Evolutionary conservation across 495 filamentous ascomycete species (phyloP), one percentile per base, ranked within the genome.

Genomic region (Neurospora sp.): DNA sequence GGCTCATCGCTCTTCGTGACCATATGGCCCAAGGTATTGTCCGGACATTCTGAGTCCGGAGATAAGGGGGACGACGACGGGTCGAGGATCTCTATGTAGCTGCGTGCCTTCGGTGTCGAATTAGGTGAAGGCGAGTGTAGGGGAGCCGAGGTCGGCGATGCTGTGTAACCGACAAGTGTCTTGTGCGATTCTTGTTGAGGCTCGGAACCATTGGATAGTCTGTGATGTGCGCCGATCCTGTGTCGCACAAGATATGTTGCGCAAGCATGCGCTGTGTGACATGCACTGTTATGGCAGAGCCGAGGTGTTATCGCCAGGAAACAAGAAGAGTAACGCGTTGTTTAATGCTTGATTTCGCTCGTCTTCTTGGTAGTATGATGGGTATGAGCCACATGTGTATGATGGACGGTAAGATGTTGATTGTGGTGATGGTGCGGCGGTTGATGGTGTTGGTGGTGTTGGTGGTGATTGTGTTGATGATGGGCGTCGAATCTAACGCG

Each of bases 401-500:
- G 14, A 66, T 35, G 54, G 23, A 14, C 12, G 27, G 54, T 35
- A 39, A 74, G 74, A 39, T 77, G 74, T 35, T 75, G 69, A 39
- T 69, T 41, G 9, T 74, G 62, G n/a, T 77, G 75, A 38, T 74
- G 72, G 8, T 75, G 75, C 3, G 72, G 71, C 2, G 72, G 71
- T 1, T 70, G 76, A 1, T 75, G 75, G 4, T 73, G n/a, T n/a
- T n/a, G 75, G 2, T 9, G 54, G 31, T 73, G 72, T 9, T 77
- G 74, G 9, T 72, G 62, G n/a, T 70, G 70, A 39, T 35, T 35
- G 35, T 75, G 70, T 8, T 76, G 73, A 46, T 77, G 59, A 42
- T 76, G 75, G 35, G n/a, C 74, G 46, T 78, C 74, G 44, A 71
- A 46, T 18, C 74, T 72, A 16, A 70, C 66, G 4, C 77, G 75